phyloP scores from a whole-genome alignment of 495 filamentous ascomycete genomes.

The Daldinia decipiens region DNA sequence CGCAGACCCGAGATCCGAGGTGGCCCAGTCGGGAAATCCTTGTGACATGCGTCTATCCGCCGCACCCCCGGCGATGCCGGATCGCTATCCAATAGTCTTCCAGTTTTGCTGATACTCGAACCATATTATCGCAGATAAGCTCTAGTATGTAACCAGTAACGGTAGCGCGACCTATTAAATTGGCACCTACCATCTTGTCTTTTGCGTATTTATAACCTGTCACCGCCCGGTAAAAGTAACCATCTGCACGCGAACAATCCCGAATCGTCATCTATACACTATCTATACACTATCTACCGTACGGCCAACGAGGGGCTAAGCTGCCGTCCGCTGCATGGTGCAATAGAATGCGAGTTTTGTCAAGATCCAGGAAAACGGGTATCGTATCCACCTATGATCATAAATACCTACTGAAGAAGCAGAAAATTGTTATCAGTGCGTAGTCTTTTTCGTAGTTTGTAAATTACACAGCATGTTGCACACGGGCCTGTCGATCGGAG shows the following conservation, averaged over 20 bases:
- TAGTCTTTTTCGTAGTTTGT: no score
- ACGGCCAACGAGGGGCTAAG: neutral
- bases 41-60: conserved; percentile 34
- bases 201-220: conserved; percentile 8
- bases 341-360: neutral
- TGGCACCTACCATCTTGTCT: neutral
- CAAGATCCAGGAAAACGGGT: neutral
- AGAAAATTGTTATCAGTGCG: no score
- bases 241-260: neutral
- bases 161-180: conserved; percentile 2
- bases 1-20: conserved; percentile 39
- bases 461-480: neutral
- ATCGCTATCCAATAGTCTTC: conserved; percentile 22
- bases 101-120: conserved; percentile 22
- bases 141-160: conserved; percentile 5
- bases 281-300: no score
- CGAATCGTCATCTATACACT: conserved; percentile 1
- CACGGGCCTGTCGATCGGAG: neutral
- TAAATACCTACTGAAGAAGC: no score
- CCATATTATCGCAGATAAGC: conserved; percentile 14
- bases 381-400: no score
- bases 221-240: neutral
- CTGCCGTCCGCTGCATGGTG: neutral
- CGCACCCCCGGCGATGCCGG: conserved; percentile 11
- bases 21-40: conserved; percentile 15